phyloP scores from a whole-genome alignment of 2,329 filamentous ascomycete species.

The Huntiella bhutanensis region DNA sequence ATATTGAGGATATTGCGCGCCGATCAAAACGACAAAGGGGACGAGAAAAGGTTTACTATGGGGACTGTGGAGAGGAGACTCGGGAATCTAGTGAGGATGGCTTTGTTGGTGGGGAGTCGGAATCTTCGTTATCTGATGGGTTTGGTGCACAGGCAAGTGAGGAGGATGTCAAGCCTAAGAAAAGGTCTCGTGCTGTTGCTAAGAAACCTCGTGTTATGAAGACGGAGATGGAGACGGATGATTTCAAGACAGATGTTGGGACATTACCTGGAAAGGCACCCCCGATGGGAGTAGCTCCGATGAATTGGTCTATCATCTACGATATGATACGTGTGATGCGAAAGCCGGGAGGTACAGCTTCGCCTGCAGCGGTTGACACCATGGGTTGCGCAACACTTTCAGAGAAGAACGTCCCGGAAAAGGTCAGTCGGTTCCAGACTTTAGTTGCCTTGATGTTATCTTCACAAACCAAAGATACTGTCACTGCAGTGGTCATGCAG shows the following conservation, averaged over 20 bases:
- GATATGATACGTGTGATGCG: slow-evolving; percentile 60
- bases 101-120: too few relatives aligned
- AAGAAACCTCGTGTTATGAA: too few relatives aligned
- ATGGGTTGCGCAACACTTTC: slow-evolving; percentile 85
- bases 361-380: slow-evolving; percentile 79
- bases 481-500: slow-evolving; percentile 67
- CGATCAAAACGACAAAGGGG: not conserved
- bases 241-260: too few relatives aligned
- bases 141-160: too few relatives aligned
- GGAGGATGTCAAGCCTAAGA: too few relatives aligned
- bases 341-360: slow-evolving; percentile 29
- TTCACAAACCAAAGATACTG: slow-evolving; percentile 83
- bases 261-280: not conserved
- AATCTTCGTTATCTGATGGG: too few relatives aligned
- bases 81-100: too few relatives aligned
- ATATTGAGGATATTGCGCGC: not conserved
- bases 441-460: slow-evolving; percentile 78
- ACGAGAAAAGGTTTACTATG: too few relatives aligned
- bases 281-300: slow-evolving; percentile 34
- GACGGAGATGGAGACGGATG: too few relatives aligned
- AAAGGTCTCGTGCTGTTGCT: too few relatives aligned
- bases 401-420: slow-evolving; percentile 26
- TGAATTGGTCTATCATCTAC: slow-evolving; percentile 75
- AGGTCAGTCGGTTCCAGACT: slow-evolving; percentile 61
- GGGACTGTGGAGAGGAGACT: too few relatives aligned